Evolutionary conservation across 169 alveolate genomes (phyloP).

Genomic region (Toxoplasma gondii): DNA sequence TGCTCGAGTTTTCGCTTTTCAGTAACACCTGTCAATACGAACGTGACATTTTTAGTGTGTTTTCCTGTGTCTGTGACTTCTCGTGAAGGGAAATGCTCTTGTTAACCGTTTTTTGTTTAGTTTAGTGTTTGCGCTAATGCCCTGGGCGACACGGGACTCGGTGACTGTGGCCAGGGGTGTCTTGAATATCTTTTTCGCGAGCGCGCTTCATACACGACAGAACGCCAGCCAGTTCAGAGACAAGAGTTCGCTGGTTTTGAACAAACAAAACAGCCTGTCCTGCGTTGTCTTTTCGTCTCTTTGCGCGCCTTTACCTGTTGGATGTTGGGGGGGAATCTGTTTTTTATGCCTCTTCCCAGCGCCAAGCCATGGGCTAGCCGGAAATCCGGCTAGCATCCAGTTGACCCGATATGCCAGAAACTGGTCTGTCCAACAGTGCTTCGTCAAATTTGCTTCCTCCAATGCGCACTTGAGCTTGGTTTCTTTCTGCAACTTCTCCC

Average conservation of each 20-base stretch:
- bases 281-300: background rate
- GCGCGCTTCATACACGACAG: background rate
- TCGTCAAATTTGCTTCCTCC: background rate
- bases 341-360: background rate
- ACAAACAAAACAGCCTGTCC: background rate
- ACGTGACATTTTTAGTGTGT: background rate
- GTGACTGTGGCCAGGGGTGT: background rate
- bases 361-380: background rate
- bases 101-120: background rate
- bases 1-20: background rate
- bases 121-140: background rate
- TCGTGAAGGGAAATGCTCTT: background rate
- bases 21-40: background rate
- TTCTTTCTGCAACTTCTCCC: background rate
- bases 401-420: too few species aligned
- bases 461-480: background rate
- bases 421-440: too few species aligned
- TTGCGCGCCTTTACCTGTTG: background rate
- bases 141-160: background rate
- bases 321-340: background rate
- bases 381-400: background rate
- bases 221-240: background rate
- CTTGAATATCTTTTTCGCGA: background rate
- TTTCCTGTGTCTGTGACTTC: background rate
- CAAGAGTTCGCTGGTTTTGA: background rate